Percentiles rank a stretch among this genome's conserved stretches.
phyloP scores from a whole-genome alignment of 2,329 filamentous ascomycete species.

The Penicillium sp. region DNA sequence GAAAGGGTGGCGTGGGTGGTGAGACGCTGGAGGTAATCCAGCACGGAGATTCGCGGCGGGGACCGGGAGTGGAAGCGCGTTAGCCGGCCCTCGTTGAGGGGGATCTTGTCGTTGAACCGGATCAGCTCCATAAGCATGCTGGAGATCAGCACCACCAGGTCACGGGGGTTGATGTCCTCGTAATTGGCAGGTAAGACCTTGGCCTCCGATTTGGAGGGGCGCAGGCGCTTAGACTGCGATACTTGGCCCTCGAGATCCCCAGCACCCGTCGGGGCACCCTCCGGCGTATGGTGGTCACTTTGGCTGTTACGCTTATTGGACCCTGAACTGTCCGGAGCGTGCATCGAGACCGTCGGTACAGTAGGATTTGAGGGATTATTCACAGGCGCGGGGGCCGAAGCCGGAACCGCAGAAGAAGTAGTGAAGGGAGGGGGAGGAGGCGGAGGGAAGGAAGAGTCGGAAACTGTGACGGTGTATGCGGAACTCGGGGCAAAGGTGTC shows the following conservation, averaged over 20 bases:
- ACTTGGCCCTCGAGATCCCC: slow-evolving; percentile 32
- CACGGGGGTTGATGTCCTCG: slow-evolving; percentile 78
- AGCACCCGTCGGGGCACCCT: slow-evolving; percentile 27
- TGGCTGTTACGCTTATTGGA: slow-evolving; percentile 43
- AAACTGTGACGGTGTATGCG: background rate
- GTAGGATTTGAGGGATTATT: slow-evolving; percentile 22
- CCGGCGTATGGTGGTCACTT: slow-evolving; percentile 28
- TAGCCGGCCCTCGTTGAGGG: slow-evolving; percentile 80
- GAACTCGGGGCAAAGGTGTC: slow-evolving; percentile 22
- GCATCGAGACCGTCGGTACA: slow-evolving; percentile 32
- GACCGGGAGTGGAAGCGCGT: slow-evolving; percentile 93
- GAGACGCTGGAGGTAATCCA: slow-evolving; percentile 89
- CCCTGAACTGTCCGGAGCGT: slow-evolving; percentile 30
- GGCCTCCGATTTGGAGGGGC: slow-evolving; percentile 49
- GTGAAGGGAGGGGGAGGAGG: background rate
- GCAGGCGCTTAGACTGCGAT: slow-evolving; percentile 51
- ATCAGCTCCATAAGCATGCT: slow-evolving; percentile 97
- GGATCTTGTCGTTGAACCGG: slow-evolving; percentile 85
- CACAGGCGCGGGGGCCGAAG: slow-evolving; percentile 20
- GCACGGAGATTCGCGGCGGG: slow-evolving; percentile 89
- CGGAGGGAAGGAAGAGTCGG: background rate
- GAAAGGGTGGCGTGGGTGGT: slow-evolving; percentile 93
- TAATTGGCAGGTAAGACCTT: slow-evolving; percentile 70
- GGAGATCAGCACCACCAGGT: slow-evolving; percentile 86
- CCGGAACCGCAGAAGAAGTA: slow-evolving; percentile 2